These are phyloP conservation scores for Hansenula lynferdii DNA, from an alignment of 1,139 yeast species.

Conservation along the genomic window DNA sequence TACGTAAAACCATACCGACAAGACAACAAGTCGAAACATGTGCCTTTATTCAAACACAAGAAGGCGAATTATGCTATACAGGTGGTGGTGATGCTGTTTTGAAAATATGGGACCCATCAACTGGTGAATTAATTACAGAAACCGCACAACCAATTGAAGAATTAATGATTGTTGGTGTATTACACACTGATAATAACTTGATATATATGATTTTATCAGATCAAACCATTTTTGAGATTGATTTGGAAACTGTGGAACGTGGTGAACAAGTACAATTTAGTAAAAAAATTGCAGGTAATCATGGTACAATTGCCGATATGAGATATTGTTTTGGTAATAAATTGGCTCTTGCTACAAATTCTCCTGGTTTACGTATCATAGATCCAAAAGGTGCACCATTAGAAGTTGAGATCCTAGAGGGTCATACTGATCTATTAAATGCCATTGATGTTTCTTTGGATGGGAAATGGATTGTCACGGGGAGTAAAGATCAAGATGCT, in stretches of 20 bases:
- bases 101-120: constrained; percentile 51
- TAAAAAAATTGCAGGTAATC: constrained; percentile 80
- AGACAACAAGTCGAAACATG: constrained; percentile 77
- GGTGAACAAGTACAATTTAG: constrained; percentile 37
- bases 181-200: constrained; percentile 29
- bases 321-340: constrained; percentile 49
- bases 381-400: constrained; percentile 48
- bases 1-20: constrained; percentile 64
- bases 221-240: constrained; percentile 67
- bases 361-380: constrained; percentile 82
- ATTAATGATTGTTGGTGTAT: constrained; percentile 56
- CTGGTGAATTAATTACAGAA: constrained; percentile 62
- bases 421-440: constrained; percentile 83
- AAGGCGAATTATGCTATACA: constrained; percentile 55
- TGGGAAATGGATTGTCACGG: constrained; percentile 88
- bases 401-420: constrained; percentile 63
- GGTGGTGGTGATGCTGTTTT: constrained; percentile 78
- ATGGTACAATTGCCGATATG: constrained; percentile 92
- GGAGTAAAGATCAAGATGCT: constrained; percentile 87
- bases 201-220: constrained; percentile 62
- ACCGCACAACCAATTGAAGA: constrained; percentile 62
- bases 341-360: constrained; percentile 87
- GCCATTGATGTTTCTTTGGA: constrained; percentile 72
- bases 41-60: constrained; percentile 72
- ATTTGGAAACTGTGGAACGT: constrained; percentile 26